Base-by-base conservation (phyloP, 129 eudicot species). In the Flaveria robusta region DNA sequence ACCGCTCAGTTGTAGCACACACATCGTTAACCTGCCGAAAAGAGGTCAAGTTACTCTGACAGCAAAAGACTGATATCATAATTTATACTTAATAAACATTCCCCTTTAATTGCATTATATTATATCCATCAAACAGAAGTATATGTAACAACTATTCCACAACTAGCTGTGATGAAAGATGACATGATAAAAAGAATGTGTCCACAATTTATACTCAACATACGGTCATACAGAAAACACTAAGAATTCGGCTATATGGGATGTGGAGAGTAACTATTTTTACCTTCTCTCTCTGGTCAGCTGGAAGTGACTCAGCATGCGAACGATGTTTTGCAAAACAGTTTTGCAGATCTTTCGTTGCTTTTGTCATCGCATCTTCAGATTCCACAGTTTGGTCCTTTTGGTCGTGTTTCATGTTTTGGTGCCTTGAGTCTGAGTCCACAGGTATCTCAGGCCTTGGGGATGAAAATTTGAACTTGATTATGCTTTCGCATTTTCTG, bases 321-420 rank as follows among this genome's bases (percentile, higher is more conserved):
- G 23, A 71, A 72, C 80, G 86, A 74, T 81, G 72, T 43, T 87
- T 88, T 72, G 16, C 77, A 34, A 94, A 84, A 83, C 81, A 70
- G 20, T 80, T 66, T 34, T 77, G 43, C 68, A 91, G 71, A 63
- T 68, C 56, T 77, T 78, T 84, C n/a, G 85, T 87, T 91, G 23
- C 91, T 93, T 31, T 1, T n/a, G 77, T 90, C 88, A 26, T 89
- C 9, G 47, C 87, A 65, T 46, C 65, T 83, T 87, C 92, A 75
- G 13, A 11, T 14, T 42, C 26, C 50, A 66, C 0, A 7, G 51
- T 14, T 37, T 39, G 27, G 18, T 37, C 24, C 14, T 9, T 66
- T 41, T 18, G 71, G 26, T 34, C 47, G 2, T 13, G 4, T 14
- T 59, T 27, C 19, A 74, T n/a, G 9, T 19, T n/a, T 42, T 20